Percentiles rank a stretch among this genome's conserved stretches.
Conservation (phyloP, 1,284 basidiomycete genomes). For the Clitocybe nebularis region DNA sequence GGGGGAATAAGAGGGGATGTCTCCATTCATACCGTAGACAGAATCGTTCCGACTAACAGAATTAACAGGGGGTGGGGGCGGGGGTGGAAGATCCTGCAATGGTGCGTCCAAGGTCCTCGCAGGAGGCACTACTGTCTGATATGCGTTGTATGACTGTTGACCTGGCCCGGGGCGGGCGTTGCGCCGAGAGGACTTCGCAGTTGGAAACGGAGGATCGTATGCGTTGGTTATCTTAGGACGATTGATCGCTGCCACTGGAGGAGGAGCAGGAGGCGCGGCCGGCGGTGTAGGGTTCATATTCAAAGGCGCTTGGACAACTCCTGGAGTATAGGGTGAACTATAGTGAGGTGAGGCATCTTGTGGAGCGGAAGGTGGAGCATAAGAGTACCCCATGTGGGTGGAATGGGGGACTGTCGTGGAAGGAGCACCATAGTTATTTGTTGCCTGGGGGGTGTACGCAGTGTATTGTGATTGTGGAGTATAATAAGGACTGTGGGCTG, state of each 20-base stretch:
- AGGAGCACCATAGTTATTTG: constrained; percentile 10
- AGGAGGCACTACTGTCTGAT: constrained; percentile 15
- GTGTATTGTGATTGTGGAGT: constrained; percentile 2
- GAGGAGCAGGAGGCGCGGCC: constrained; percentile 30
- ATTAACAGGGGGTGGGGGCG: background rate
- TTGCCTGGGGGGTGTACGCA: constrained; percentile 3
- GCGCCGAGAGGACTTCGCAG: constrained; percentile 44
- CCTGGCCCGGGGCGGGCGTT: constrained; percentile 20
- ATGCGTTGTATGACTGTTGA: constrained; percentile 15
- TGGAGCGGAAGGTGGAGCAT: constrained; percentile 16
- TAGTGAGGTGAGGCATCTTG: constrained; percentile 16
- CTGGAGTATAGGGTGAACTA: constrained; percentile 16
- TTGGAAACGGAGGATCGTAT: constrained; percentile 75
- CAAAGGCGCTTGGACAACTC: constrained; percentile 15
- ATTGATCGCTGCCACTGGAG: constrained; percentile 37
- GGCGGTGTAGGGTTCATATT: constrained; percentile 12
- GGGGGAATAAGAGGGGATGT: too few relatives aligned
- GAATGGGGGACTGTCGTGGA: constrained; percentile 12
- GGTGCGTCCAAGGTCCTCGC: too few relatives aligned
- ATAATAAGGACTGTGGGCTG: background rate
- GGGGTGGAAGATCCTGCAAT: background rate
- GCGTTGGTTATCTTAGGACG: constrained; percentile 69
- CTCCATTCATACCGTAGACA: too few relatives aligned
- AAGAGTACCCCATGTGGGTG: constrained; percentile 18
- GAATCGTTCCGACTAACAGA: too few relatives aligned